Percentiles rank a stretch among this genome's conserved stretches.
These are phyloP conservation scores for Penicillium sp. DNA, from an alignment of 2,329 filamentous ascomycete species.

Conservation along the genomic window DNA sequence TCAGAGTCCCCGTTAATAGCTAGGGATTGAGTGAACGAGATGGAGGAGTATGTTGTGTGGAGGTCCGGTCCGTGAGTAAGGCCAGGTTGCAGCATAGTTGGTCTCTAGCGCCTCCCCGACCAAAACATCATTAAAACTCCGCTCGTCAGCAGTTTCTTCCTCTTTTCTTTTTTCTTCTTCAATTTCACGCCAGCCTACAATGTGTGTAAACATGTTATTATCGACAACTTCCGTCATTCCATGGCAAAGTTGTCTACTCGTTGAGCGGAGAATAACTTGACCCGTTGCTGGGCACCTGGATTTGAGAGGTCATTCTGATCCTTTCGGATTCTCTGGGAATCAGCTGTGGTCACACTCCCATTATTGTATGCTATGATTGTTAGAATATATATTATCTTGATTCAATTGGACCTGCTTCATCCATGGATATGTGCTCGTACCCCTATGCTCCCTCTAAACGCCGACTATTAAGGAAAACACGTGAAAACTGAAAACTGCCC, in stretches of 20 bases:
- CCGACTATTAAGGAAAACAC: slow-evolving; percentile 4
- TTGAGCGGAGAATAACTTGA: slow-evolving; percentile 56
- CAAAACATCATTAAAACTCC: slow-evolving; percentile 24
- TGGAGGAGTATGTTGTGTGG: slow-evolving; percentile 32
- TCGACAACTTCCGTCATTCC: slow-evolving; percentile 46
- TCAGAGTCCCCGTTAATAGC: slow-evolving; percentile 24
- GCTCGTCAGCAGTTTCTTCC: slow-evolving; percentile 18
- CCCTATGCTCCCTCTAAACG: slow-evolving; percentile 6
- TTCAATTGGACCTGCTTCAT: background rate
- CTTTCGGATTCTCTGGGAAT: slow-evolving; percentile 59
- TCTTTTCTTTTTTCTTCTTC: slow-evolving; percentile 37
- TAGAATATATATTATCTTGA: background rate
- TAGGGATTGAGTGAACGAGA: slow-evolving; percentile 22
- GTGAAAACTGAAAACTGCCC: slow-evolving; percentile 5
- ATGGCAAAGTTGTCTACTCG: slow-evolving; percentile 57
- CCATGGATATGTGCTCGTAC: background rate
- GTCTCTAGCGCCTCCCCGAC: slow-evolving; percentile 30
- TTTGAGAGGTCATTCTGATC: slow-evolving; percentile 57
- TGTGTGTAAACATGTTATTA: slow-evolving; percentile 46
- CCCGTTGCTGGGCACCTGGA: slow-evolving; percentile 65
- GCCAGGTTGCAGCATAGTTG: slow-evolving; percentile 40
- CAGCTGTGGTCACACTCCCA: slow-evolving; percentile 56
- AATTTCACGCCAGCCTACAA: slow-evolving; percentile 44
- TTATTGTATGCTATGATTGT: background rate
- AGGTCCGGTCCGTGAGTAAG: slow-evolving; percentile 30